A percentile compares a stretch with the other conserved stretches of the same genome.
Conservation (phyloP, 1,139 yeast genomes). For the Tardiomyces blankii region DNA sequence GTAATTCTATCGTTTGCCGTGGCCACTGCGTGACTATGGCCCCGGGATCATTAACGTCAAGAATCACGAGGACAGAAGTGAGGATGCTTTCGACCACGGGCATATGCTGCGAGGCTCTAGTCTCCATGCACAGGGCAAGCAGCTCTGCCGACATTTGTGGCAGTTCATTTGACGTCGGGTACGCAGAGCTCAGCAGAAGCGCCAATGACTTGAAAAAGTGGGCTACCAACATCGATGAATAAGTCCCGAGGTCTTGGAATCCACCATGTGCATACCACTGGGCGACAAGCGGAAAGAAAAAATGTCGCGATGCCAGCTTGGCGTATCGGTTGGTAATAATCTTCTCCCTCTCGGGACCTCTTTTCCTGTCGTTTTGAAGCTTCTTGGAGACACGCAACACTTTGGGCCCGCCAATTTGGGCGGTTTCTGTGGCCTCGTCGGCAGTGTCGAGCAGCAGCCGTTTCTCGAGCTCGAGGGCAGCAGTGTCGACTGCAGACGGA, state of each 20-base stretch:
- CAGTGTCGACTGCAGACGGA: constrained; percentile 7
- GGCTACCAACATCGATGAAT: constrained; percentile 42
- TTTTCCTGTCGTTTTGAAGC: constrained; percentile 20
- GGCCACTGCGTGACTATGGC: constrained; percentile 25
- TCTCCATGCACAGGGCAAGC: constrained; percentile 28
- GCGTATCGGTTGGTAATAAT: constrained; percentile 28
- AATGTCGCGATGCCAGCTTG: constrained; percentile 33
- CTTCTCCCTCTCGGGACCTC: constrained; percentile 8
- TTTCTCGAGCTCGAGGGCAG: constrained; percentile 11
- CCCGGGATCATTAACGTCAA: constrained; percentile 36
- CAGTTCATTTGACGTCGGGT: constrained; percentile 40
- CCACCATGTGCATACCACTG: constrained; percentile 21
- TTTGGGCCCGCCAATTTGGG: constrained; percentile 31
- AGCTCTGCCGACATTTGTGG: constrained; percentile 50
- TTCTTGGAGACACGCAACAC: constrained; percentile 40
- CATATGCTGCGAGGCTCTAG: constrained; percentile 11
- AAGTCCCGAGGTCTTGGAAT: constrained; percentile 33
- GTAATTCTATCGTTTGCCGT: constrained; percentile 27
- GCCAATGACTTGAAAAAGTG: constrained; percentile 53
- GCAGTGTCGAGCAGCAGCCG: constrained; percentile 27
- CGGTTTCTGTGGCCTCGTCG: constrained; percentile 31
- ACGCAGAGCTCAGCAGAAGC: constrained; percentile 44
- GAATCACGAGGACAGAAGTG: constrained; percentile 37
- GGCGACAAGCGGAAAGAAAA: constrained; percentile 55
- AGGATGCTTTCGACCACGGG: constrained; percentile 33